Conservation (phyloP, 2,329 filamentous ascomycete species). For the Hymenoscyphus albidus region DNA sequence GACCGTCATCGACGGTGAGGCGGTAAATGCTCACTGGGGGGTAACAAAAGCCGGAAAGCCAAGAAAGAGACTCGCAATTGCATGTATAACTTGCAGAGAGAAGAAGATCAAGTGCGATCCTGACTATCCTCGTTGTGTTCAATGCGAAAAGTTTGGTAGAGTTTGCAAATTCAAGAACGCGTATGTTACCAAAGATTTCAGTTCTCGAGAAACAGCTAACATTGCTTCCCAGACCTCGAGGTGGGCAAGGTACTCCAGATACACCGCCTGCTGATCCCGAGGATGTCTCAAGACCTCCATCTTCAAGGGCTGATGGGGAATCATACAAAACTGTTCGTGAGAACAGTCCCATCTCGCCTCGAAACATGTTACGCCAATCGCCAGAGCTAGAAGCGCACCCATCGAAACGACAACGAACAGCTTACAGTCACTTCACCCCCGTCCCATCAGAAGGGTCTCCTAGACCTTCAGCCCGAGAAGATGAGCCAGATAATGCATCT, state of each 20-base stretch:
- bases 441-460: constrained; percentile 33
- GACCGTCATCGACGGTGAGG: constrained; percentile 78
- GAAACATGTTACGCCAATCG: constrained; percentile 25
- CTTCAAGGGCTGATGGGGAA: constrained; percentile 31
- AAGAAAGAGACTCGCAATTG: constrained; percentile 83
- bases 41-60: constrained; percentile 93
- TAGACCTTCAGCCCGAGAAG: constrained; percentile 23
- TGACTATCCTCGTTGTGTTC: constrained; percentile 79
- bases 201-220: constrained; percentile 38
- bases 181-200: constrained; percentile 49
- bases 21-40: constrained; percentile 88
- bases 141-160: constrained; percentile 88
- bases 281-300: constrained; percentile 30
- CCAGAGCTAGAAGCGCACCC: constrained; percentile 30
- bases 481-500: constrained; percentile 18
- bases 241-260: constrained; percentile 35
- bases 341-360: constrained; percentile 30
- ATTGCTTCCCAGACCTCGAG: constrained; percentile 30
- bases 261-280: constrained; percentile 34
- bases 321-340: constrained; percentile 31
- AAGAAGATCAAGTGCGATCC: constrained; percentile 98
- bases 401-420: constrained; percentile 33
- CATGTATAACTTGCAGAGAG: constrained; percentile 88
- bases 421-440: constrained; percentile 32
- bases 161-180: constrained; percentile 82